A percentile compares a stretch with the other conserved stretches of the same genome.
Conservation (phyloP, 805 yeast genomes). For the Lachancea quebecensis region DNA sequence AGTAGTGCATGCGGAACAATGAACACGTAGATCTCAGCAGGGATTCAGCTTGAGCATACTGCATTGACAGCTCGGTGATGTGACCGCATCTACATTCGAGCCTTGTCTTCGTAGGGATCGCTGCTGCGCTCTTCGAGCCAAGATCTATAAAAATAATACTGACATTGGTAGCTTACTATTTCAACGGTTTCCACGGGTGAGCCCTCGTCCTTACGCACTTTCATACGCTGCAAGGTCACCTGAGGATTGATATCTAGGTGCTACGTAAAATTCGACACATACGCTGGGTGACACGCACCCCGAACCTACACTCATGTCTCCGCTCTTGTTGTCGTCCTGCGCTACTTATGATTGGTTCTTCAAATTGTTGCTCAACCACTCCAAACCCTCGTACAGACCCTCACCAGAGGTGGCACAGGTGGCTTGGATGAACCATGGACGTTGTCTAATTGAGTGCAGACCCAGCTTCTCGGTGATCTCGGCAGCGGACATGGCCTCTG, state of each 20-base stretch:
- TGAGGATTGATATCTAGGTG: background rate
- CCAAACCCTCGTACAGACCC: slow-evolving; percentile 95
- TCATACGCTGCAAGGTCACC: background rate
- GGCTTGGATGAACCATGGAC: slow-evolving; percentile 99
- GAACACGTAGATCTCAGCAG: too few species aligned
- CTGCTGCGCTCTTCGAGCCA: too few species aligned
- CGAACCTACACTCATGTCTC: background rate
- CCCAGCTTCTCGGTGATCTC: slow-evolving; percentile 96
- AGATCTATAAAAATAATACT: too few species aligned
- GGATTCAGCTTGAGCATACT: too few species aligned
- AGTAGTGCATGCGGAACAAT: too few species aligned
- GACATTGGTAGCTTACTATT: too few species aligned
- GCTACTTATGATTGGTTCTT: slow-evolving; percentile 49
- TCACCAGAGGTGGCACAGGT: slow-evolving; percentile 99
- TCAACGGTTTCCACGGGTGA: background rate
- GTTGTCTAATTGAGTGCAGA: slow-evolving; percentile 92
- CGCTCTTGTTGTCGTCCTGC: background rate
- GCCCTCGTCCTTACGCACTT: background rate
- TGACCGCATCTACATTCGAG: too few species aligned
- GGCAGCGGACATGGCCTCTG: slow-evolving; percentile 98
- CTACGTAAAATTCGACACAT: background rate
- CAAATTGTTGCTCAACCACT: slow-evolving; percentile 90
- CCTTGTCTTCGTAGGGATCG: too few species aligned
- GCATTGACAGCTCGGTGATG: too few species aligned
- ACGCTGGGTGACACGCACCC: background rate